Conservation (phyloP, 2,329 filamentous ascomycete genomes). For the Westerdykella sp. region DNA sequence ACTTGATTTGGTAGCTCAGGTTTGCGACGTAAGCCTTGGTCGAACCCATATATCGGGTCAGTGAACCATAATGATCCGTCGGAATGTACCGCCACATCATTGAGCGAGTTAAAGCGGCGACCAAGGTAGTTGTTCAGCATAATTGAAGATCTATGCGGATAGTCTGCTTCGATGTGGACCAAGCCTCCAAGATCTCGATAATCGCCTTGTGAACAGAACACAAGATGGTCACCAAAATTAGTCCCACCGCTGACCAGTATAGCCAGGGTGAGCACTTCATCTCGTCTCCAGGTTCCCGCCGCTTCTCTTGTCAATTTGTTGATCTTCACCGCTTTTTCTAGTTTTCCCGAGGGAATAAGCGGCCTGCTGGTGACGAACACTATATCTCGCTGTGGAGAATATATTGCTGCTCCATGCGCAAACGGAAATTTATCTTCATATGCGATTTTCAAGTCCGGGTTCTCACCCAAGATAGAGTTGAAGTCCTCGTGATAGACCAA, state of each 20-base stretch:
- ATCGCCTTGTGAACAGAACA: slow-evolving; percentile 33
- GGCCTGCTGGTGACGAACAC: slow-evolving; percentile 39
- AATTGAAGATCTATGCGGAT: slow-evolving; percentile 7
- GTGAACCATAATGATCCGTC: slow-evolving; percentile 41
- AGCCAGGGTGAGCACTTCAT: slow-evolving; percentile 1
- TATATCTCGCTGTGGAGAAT: slow-evolving; percentile 24
- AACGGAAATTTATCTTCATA: slow-evolving; percentile 34
- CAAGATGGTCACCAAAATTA: slow-evolving; percentile 14
- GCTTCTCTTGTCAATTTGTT: slow-evolving; percentile 7
- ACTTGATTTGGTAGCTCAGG: slow-evolving; percentile 20
- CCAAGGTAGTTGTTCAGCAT: slow-evolving; percentile 41
- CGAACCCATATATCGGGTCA: slow-evolving; percentile 24
- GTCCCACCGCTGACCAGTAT: slow-evolving; percentile 14
- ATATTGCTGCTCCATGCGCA: slow-evolving; percentile 46
- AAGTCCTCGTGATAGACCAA: slow-evolving; percentile 2
- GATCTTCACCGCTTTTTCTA: slow-evolving; percentile 14
- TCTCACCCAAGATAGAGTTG: slow-evolving; percentile 1
- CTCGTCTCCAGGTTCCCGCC: slow-evolving; percentile 1
- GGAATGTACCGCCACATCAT: slow-evolving; percentile 32
- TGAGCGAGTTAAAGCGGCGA: slow-evolving; percentile 38
- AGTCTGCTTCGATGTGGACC: slow-evolving; percentile 23
- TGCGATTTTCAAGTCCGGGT: neutral
- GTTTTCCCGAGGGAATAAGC: slow-evolving; percentile 9
- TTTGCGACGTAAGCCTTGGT: slow-evolving; percentile 6
- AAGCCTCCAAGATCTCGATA: slow-evolving; percentile 23